These are phyloP conservation scores for Citrullus colocynthis DNA, from an alignment of 306 rosid species.

Conservation along the genomic window DNA sequence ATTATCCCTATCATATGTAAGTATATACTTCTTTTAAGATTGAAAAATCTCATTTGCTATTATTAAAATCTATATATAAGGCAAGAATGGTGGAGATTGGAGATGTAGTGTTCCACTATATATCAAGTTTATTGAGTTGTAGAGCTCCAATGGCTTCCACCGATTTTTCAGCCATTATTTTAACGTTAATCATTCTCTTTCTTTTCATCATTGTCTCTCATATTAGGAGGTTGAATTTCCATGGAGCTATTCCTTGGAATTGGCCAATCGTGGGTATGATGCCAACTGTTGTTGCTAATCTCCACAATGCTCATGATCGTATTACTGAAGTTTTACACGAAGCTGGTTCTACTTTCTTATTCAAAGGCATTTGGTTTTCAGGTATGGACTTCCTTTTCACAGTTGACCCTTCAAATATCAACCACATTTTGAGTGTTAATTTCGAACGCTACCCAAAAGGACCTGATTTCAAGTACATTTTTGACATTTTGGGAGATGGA, in stretches of 20 bases:
- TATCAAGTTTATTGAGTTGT: background rate
- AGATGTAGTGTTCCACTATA: no score
- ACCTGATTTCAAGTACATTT: slow-evolving; percentile 5
- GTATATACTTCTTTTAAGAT: no score
- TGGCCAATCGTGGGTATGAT: slow-evolving; percentile 34
- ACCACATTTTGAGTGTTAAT: slow-evolving; percentile 15
- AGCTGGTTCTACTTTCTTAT: slow-evolving; percentile 10
- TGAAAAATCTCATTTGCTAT: no score
- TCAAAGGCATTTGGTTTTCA: slow-evolving; percentile 28
- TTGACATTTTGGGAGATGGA: slow-evolving; percentile 26
- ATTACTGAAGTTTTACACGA: background rate
- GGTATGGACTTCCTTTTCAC: slow-evolving; percentile 10
- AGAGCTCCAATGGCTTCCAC: background rate
- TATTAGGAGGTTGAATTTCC: no score
- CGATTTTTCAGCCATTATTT: background rate
- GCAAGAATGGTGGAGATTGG: no score
- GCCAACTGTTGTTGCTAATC: background rate
- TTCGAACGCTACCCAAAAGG: slow-evolving; percentile 24
- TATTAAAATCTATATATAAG: no score
- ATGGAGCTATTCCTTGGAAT: background rate
- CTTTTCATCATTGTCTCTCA: background rate
- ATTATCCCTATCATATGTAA: no score
- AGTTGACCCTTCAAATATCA: slow-evolving; percentile 21
- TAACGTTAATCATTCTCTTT: background rate
- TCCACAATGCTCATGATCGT: slow-evolving; percentile 11